Percentiles rank a stretch among this genome's conserved stretches.
Conservation (phyloP, 1,284 basidiomycete species). For the Sporisorium graminicola region DNA sequence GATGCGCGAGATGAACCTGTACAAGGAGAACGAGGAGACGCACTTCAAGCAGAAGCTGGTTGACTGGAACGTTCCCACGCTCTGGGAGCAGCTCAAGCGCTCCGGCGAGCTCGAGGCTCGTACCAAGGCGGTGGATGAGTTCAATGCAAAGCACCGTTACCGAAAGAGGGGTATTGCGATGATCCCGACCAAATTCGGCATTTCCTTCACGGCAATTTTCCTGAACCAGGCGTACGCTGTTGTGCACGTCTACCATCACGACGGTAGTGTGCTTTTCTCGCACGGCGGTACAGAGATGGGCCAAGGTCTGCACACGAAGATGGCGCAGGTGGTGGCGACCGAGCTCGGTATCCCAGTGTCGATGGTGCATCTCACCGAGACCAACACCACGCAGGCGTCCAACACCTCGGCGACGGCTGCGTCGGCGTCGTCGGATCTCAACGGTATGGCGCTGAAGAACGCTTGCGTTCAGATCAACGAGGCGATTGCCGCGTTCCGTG, state of each 20-base stretch:
- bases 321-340: slow-evolving; percentile 69
- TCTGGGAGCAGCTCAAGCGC: slow-evolving; percentile 61
- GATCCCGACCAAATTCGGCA: slow-evolving; percentile 70
- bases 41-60: slow-evolving; percentile 68
- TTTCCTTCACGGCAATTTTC: slow-evolving; percentile 68
- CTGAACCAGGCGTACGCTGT: slow-evolving; percentile 69
- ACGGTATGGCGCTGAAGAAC: slow-evolving; percentile 66
- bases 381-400: slow-evolving; percentile 66
- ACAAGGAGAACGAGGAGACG: slow-evolving; percentile 68
- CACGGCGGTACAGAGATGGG: slow-evolving; percentile 70
- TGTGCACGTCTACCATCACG: slow-evolving; percentile 69
- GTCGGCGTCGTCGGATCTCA: slow-evolving; percentile 56
- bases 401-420: slow-evolving; percentile 69
- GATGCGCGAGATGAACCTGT: slow-evolving; percentile 68
- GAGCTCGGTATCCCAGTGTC: slow-evolving; percentile 67
- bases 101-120: slow-evolving; percentile 62
- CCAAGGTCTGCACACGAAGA: slow-evolving; percentile 68
- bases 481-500: slow-evolving; percentile 55
- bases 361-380: slow-evolving; percentile 61
- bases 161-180: slow-evolving; percentile 69
- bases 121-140: slow-evolving; percentile 61
- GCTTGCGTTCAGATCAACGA: slow-evolving; percentile 70
- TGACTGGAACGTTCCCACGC: slow-evolving; percentile 70
- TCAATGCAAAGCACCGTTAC: slow-evolving; percentile 67
- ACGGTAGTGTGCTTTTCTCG: slow-evolving; percentile 60